Conservation (phyloP, 129 eudicot species). For the Escallonia rubra region DNA sequence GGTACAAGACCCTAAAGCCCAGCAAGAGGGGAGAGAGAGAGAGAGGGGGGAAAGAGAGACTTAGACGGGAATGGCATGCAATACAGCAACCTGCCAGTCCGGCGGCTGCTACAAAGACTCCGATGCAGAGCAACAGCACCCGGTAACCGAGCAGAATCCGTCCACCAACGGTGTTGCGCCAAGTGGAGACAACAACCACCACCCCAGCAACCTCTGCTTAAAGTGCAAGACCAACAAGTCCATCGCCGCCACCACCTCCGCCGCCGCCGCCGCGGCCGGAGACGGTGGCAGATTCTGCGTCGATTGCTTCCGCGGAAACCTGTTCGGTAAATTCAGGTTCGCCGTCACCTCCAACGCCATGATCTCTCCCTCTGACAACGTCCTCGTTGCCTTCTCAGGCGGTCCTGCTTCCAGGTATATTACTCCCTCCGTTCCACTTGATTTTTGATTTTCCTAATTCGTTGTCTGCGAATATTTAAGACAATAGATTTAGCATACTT, state of each 20-base stretch:
- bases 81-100: constrained; percentile 45
- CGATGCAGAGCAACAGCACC: constrained; percentile 6
- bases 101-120: constrained; percentile 50
- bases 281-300: constrained; percentile 51
- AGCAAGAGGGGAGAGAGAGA: no score
- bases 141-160: constrained; percentile 8
- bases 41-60: background rate
- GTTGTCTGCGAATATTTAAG: no score
- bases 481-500: no score
- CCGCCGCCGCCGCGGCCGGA: constrained; percentile 37
- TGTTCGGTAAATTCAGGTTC: constrained; percentile 81
- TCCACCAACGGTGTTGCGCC: background rate
- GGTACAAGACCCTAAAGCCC: no score
- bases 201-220: constrained; percentile 35
- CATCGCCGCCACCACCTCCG: constrained; percentile 40
- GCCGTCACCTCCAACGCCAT: constrained; percentile 83
- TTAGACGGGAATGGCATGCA: constrained; percentile 50
- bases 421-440: background rate
- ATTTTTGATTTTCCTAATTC: no score
- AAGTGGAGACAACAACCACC: constrained; percentile 7
- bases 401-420: constrained; percentile 77
- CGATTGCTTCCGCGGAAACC: constrained; percentile 73
- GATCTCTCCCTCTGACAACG: constrained; percentile 87
- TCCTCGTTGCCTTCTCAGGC: constrained; percentile 97
- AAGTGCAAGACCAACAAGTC: constrained; percentile 82